These are phyloP conservation scores for Penicillium manginii DNA, from an alignment of 495 filamentous ascomycete species.

Conservation along the genomic window DNA sequence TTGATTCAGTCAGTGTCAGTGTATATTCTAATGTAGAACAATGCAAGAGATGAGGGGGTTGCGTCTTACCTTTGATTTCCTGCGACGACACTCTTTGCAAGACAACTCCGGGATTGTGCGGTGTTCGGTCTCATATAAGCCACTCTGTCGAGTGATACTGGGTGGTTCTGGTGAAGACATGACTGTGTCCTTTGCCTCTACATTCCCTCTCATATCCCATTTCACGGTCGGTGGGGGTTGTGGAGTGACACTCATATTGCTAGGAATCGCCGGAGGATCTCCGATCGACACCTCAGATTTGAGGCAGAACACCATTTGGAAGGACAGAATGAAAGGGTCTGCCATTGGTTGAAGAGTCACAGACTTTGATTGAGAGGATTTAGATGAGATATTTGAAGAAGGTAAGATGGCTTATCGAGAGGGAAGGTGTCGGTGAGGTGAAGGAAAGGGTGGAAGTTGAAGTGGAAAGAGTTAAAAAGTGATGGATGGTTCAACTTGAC, in stretches of 20 bases:
- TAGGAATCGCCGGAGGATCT: not conserved
- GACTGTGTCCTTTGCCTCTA: not conserved
- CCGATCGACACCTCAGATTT: slow-evolving; percentile 4
- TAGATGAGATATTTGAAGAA: too few relatives aligned
- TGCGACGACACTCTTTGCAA: slow-evolving; percentile 23
- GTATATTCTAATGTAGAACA: not conserved
- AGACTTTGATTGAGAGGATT: too few relatives aligned
- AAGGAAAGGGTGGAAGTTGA: too few relatives aligned
- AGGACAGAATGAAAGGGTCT: too few relatives aligned
- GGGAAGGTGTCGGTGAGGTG: too few relatives aligned
- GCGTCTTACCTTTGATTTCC: slow-evolving; percentile 19
- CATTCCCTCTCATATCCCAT: not conserved
- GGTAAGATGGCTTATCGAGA: too few relatives aligned
- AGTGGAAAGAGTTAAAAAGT: too few relatives aligned
- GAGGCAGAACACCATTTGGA: slow-evolving; percentile 1
- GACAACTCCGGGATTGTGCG: slow-evolving; percentile 15
- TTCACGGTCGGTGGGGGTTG: not conserved
- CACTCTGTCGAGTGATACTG: not conserved
- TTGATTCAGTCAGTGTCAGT: not conserved
- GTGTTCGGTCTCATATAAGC: not conserved
- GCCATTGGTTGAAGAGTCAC: too few relatives aligned
- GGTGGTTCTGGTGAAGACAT: not conserved
- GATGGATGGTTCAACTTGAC: too few relatives aligned
- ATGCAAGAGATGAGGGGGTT: not conserved
- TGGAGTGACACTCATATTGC: not conserved